These are phyloP conservation scores for Pyrenochaeta sp. DNA, from an alignment of 2,329 filamentous ascomycete species.

Conservation along the genomic window DNA sequence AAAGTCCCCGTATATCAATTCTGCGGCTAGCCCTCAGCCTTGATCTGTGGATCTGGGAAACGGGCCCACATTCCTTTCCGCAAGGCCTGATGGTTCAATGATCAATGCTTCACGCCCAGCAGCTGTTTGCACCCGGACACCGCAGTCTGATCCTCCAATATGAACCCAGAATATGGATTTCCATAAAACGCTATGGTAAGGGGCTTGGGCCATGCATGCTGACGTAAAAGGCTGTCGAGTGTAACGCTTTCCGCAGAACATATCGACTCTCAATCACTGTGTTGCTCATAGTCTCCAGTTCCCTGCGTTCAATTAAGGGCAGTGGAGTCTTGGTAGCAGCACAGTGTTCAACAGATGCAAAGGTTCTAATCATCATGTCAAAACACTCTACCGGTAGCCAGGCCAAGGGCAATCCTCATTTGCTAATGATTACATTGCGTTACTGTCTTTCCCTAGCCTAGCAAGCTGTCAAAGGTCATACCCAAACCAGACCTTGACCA, in stretches of 20 bases:
- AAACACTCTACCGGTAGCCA: too few relatives aligned
- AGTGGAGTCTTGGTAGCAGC: too few relatives aligned
- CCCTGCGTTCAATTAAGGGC: neutral
- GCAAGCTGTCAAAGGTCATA: too few relatives aligned
- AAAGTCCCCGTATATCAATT: neutral
- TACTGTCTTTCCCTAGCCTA: too few relatives aligned
- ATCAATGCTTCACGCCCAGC: slow-evolving; percentile 30
- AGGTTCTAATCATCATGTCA: too few relatives aligned
- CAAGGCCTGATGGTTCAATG: slow-evolving; percentile 12
- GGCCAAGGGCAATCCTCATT: too few relatives aligned
- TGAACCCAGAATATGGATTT: slow-evolving; percentile 4
- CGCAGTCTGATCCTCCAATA: slow-evolving; percentile 21
- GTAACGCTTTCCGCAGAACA: neutral
- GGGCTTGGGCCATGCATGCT: neutral
- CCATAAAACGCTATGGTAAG: too few relatives aligned
- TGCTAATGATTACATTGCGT: too few relatives aligned
- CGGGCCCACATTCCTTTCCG: slow-evolving; percentile 22
- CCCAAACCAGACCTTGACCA: too few relatives aligned
- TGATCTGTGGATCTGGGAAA: slow-evolving; percentile 5
- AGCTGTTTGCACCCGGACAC: slow-evolving; percentile 9
- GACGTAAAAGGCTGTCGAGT: neutral
- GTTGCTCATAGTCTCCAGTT: neutral
- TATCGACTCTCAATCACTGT: neutral
- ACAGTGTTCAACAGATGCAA: too few relatives aligned
- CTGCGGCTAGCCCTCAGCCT: slow-evolving; percentile 1